Percentiles rank a stretch among this genome's conserved stretches.
Conservation (phyloP, 225 moss, liverwort and hornwort genomes). For the Marchantia paleacea region DNA sequence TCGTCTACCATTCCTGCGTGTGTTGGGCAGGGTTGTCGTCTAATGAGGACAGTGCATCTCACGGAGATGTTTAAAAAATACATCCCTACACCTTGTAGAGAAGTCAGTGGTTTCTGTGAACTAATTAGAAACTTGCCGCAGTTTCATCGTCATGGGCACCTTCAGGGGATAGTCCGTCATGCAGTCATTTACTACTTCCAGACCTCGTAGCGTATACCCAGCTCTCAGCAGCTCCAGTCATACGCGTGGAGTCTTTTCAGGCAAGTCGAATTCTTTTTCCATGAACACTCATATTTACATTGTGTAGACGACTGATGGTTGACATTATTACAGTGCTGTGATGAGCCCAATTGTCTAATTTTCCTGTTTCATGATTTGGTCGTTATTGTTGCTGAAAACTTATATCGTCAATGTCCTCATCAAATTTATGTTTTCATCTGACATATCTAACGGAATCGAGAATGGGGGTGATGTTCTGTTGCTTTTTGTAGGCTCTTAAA, state of each 20-base stretch:
- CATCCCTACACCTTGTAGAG: too few species aligned
- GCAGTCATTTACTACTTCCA: conserved; percentile 50
- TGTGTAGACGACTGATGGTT: not conserved
- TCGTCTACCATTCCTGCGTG: not conserved
- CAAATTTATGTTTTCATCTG: not conserved
- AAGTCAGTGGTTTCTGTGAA: not conserved
- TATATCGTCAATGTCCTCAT: not conserved
- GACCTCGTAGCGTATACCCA: conserved; percentile 68
- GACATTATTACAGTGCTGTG: not conserved
- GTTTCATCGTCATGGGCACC: conserved; percentile 33
- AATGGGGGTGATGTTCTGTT: not conserved
- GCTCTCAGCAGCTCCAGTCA: conserved; percentile 56
- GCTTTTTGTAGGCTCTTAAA: conserved; percentile 70
- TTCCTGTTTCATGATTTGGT: not conserved
- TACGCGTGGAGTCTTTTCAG: conserved; percentile 91
- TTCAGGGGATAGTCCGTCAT: conserved; percentile 31
- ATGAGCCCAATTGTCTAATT: conserved; percentile 16
- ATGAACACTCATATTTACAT: not conserved
- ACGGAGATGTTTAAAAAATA: not conserved
- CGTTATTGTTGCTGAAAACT: not conserved
- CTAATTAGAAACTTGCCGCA: conserved; percentile 16
- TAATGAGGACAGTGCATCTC: not conserved
- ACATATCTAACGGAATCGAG: not conserved
- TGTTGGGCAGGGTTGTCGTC: not conserved
- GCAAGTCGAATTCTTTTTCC: conserved; percentile 33